A percentile compares a stretch with the other conserved stretches of the same genome.
phyloP scores from a whole-genome alignment of 1,284 basidiomycete genomes.

The Moesziomyces globuligerus region DNA sequence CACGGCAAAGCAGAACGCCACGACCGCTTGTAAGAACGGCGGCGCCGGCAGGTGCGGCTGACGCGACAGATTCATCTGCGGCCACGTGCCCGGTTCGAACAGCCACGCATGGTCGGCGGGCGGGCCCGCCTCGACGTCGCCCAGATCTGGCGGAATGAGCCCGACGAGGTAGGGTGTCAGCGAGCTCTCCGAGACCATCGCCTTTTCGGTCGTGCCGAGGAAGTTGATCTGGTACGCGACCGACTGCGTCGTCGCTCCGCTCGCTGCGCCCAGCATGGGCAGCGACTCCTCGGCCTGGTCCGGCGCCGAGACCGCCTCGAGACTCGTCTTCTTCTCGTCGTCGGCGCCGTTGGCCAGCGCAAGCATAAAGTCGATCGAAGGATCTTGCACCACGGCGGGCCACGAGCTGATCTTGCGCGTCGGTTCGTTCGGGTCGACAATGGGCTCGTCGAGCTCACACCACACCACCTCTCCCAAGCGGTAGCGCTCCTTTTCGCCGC shows the following conservation, averaged over 20 bases:
- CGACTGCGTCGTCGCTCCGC: constrained; percentile 7
- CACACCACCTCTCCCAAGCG: constrained; percentile 48
- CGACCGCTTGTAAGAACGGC: constrained; percentile 14
- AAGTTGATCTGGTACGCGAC: constrained; percentile 41
- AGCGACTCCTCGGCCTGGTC: constrained; percentile 11
- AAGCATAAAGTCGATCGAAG: constrained; percentile 12
- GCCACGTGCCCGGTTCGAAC: constrained; percentile 10
- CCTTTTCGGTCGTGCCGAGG: constrained; percentile 43
- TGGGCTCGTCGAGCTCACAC: constrained; percentile 33
- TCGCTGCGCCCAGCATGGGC: constrained; percentile 7
- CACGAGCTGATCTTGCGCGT: constrained; percentile 26
- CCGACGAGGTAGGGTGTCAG: constrained; percentile 38
- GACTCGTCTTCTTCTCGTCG: constrained; percentile 15
- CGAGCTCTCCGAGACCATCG: constrained; percentile 17
- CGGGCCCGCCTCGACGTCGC: constrained; percentile 23
- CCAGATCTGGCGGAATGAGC: constrained; percentile 18
- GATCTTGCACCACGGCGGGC: constrained; percentile 43
- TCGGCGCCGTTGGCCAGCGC: constrained; percentile 11
- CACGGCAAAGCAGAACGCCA: constrained; percentile 26
- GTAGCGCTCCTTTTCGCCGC: constrained; percentile 48
- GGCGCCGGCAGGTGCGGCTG: constrained; percentile 11
- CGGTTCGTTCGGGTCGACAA: constrained; percentile 21
- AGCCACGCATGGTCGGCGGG: constrained; percentile 43
- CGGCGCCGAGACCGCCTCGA: constrained; percentile 24
- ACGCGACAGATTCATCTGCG: constrained; percentile 28